Percentiles rank a stretch among this genome's conserved stretches.
These are phyloP conservation scores for Anacardium occidentale DNA, from an alignment of 345 rosid genomes.

Conservation along the genomic window DNA sequence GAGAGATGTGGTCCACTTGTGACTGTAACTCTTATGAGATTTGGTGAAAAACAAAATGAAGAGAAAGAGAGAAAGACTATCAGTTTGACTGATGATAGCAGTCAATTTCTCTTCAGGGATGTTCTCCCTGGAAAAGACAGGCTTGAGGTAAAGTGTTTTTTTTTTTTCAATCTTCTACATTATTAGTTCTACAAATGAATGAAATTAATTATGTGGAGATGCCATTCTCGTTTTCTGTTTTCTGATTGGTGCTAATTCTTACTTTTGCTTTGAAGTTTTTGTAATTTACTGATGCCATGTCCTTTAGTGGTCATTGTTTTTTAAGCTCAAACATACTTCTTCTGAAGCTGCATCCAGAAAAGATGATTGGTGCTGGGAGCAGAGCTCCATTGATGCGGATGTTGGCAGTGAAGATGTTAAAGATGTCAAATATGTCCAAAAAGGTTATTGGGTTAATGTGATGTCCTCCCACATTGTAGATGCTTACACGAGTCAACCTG, in stretches of 20 bases:
- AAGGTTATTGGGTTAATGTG: constrained; percentile 82
- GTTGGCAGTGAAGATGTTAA: constrained; percentile 71
- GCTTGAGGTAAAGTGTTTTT: constrained; percentile 60
- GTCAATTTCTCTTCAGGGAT: constrained; percentile 61
- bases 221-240: constrained; percentile 9
- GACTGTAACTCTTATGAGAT: constrained; percentile 59
- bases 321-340: constrained; percentile 62
- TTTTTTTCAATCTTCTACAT: neutral
- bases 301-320: constrained; percentile 24
- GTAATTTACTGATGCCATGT: constrained; percentile 2
- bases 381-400: constrained; percentile 57
- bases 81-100: constrained; percentile 55
- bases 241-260: neutral
- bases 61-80: constrained; percentile 55
- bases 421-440: constrained; percentile 68
- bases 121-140: constrained; percentile 79
- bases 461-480: constrained; percentile 77
- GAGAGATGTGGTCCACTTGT: constrained; percentile 78
- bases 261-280: neutral
- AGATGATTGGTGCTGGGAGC: constrained; percentile 96
- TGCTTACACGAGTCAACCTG: constrained; percentile 60
- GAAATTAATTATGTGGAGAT: neutral
- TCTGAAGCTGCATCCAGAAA: constrained; percentile 37
- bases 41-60: constrained; percentile 38
- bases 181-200: neutral